A percentile compares a stretch with the other conserved stretches of the same genome.
Evolutionary conservation across 495 filamentous ascomycete genomes (phyloP).

Genomic region (Podospora comata): DNA sequence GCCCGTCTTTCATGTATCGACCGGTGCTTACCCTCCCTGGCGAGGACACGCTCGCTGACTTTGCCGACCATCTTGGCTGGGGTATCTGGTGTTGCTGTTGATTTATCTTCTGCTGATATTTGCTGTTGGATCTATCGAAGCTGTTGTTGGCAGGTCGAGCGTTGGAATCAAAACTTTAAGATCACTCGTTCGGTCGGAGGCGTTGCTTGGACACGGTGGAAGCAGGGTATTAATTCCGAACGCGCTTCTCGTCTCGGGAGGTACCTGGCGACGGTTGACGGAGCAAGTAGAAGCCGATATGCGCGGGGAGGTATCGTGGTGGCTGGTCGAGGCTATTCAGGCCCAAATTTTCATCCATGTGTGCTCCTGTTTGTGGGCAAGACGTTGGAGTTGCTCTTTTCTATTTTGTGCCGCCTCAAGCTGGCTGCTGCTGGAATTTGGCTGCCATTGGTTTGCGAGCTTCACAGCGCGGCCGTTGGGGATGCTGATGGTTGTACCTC

Average conservation of each 20-base stretch:
- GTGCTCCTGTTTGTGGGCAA: neutral
- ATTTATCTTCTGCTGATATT: neutral
- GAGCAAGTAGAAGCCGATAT: neutral
- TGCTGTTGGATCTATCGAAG: neutral
- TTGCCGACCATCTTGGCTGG: constrained; percentile 47
- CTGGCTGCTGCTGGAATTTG: constrained; percentile 9
- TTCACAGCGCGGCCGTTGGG: constrained; percentile 7
- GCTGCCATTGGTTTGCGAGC: constrained; percentile 11
- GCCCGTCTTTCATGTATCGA: neutral
- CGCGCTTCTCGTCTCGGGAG: neutral
- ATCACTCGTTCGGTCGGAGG: neutral
- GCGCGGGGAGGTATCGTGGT: neutral
- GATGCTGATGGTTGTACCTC: constrained; percentile 1
- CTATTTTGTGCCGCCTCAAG: constrained; percentile 8
- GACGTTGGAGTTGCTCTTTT: neutral
- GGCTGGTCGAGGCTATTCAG: neutral
- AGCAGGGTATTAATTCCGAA: neutral
- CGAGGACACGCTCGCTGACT: constrained; percentile 53
- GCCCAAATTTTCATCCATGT: neutral
- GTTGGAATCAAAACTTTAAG: neutral
- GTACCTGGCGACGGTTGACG: neutral
- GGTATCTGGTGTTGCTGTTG: neutral
- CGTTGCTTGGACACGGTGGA: neutral
- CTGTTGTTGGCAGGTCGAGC: neutral
- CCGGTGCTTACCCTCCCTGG: constrained; percentile 43